Evolutionary conservation across 208 protist genomes (phyloP).

Genomic region (Leishmania tarentolae): DNA sequence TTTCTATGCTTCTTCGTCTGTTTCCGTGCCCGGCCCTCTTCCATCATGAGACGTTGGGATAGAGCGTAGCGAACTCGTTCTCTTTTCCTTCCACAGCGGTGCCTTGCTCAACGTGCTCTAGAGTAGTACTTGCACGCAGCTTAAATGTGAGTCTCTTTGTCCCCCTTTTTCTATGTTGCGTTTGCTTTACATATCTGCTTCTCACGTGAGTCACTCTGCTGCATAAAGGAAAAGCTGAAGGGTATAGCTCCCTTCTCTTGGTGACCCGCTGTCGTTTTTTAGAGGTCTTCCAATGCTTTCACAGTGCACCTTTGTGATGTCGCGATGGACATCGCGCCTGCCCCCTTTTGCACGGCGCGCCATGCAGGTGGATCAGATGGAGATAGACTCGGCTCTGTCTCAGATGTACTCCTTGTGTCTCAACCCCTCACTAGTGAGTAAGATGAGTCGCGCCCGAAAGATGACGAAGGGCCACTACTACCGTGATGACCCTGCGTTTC

Average conservation of each 20-base stretch:
- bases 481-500: conserved; percentile 96
- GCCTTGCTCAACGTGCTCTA: background rate
- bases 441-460: conserved; percentile 87
- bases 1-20: background rate
- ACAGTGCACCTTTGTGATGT: conserved; percentile 32
- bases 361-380: conserved; percentile 91
- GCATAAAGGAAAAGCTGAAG: background rate
- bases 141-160: conserved; percentile 1
- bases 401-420: conserved; percentile 91
- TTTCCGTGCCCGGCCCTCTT: conserved; percentile 8
- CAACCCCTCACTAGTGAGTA: conserved; percentile 81
- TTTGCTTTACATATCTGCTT: background rate
- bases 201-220: background rate
- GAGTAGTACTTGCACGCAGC: background rate
- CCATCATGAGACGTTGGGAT: background rate
- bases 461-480: conserved; percentile 98
- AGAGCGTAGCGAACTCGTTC: conserved; percentile 4
- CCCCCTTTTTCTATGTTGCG: background rate
- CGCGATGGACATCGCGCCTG: conserved; percentile 70
- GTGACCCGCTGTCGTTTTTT: background rate
- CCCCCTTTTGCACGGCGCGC: conserved; percentile 80
- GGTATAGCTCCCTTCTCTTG: background rate
- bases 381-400: conserved; percentile 89
- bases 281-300: conserved; percentile 15
- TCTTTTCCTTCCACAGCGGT: conserved; percentile 12